phyloP scores from a whole-genome alignment of 1,139 yeast genomes.

The Blastobotrys raffinosifermentans region DNA sequence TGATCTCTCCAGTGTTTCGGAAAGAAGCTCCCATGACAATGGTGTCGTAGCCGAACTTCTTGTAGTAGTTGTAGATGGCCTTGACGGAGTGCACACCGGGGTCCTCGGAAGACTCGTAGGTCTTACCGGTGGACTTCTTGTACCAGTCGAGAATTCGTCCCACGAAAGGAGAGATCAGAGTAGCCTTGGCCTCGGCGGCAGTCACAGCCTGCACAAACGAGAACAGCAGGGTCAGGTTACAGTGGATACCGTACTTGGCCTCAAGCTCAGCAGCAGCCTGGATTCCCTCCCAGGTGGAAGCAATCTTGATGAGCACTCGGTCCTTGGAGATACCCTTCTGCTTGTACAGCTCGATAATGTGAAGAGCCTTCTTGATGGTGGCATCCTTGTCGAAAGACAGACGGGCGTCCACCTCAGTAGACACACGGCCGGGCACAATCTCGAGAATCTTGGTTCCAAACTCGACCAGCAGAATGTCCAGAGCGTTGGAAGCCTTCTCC shows the following conservation, averaged over 20 bases:
- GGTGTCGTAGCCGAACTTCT: slow-evolving; percentile 92
- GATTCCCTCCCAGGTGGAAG: slow-evolving; percentile 99
- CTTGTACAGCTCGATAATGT: slow-evolving; percentile 80
- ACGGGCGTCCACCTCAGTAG: slow-evolving; percentile 98
- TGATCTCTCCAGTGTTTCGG: slow-evolving; percentile 96
- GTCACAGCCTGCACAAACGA: slow-evolving; percentile 98
- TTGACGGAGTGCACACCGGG: slow-evolving; percentile 96
- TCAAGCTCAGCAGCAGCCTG: slow-evolving; percentile 97
- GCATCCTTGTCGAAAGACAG: slow-evolving; percentile 92
- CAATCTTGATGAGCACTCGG: slow-evolving; percentile 89
- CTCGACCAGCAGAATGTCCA: slow-evolving; percentile 89
- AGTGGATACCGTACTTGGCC: slow-evolving; percentile 83
- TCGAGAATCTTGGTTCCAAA: slow-evolving; percentile 90
- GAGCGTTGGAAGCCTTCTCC: slow-evolving; percentile 66
- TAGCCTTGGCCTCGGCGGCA: slow-evolving; percentile 95
- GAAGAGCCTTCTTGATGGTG: slow-evolving; percentile 85
- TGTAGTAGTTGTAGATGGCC: slow-evolving; percentile 91
- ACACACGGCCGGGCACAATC: slow-evolving; percentile 98
- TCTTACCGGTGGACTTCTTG: slow-evolving; percentile 91
- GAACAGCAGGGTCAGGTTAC: slow-evolving; percentile 92
- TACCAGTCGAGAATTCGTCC: slow-evolving; percentile 99
- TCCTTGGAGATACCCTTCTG: slow-evolving; percentile 79
- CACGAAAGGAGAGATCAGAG: slow-evolving; percentile 96
- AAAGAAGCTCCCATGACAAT: slow-evolving; percentile 99
- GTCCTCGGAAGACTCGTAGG: slow-evolving; percentile 71